Evolutionary conservation across 2,329 filamentous ascomycete species (phyloP), one percentile per base, ranked within the genome.

Genomic region (Pyricularia sp.): DNA sequence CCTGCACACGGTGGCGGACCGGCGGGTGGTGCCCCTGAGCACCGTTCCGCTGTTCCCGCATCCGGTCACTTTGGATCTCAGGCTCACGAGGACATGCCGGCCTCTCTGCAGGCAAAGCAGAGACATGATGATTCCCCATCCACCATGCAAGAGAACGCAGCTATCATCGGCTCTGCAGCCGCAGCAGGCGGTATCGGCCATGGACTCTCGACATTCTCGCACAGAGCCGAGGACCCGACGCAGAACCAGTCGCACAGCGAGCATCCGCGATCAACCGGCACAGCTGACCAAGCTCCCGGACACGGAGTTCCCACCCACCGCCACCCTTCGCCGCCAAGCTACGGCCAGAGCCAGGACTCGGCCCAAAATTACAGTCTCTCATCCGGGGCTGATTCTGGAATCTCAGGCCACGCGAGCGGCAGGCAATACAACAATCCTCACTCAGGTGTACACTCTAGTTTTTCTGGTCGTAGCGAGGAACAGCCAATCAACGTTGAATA

Each of bases 1-100:
- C 42, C 65, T n/a, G 65, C 65, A n/a, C 65, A 66, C 26, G 65
- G 65, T 12, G 65, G 65, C 23, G 65, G 65, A 3, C 65, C 65
- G 1, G 65, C 65, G 3, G 36, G 23, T 26, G n/a, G 20, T 28
- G 64, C 30, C 12, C 28, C 64, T 30, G 36, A 26, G 12, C 11
- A 31, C 14, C 42, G 42, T n/a, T 50, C 42, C 42, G 64, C 25
- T 20, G 12, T 33, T 50, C 5, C 64, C 5, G 59, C 59, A 5
- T 2, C 59, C 64, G 64, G n/a, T 25, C n/a, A 31, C n/a, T 17
- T 12, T 4, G 59, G 26, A 14, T 28, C 59, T 30, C 42, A 50
- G 42, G 12, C 59, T 1, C 25, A 63, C 14, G 26, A 28, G 4
- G 12, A 12, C 12, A 63, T 63, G 23, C 23, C 23, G 0, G 11